Evolutionary conservation across 2,329 filamentous ascomycete genomes (phyloP).

Genomic region (Alternaria dauci): DNA sequence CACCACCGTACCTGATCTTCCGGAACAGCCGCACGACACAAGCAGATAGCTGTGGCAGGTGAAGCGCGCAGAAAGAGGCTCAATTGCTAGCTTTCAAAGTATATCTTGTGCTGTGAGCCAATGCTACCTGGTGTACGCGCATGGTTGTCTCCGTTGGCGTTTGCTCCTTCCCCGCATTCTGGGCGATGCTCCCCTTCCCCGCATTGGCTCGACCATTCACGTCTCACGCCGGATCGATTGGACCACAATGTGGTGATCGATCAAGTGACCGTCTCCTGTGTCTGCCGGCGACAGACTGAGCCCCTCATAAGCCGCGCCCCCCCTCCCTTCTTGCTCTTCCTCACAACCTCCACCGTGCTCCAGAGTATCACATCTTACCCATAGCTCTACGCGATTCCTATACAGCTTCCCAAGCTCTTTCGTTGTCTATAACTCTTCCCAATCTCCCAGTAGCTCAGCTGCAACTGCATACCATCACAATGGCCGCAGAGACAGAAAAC

Average conservation of each 20-base stretch:
- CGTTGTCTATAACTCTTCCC: conserved; percentile 14
- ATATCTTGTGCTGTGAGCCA: neutral
- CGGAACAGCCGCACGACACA: conserved; percentile 6
- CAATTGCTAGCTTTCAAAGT: conserved; percentile 32
- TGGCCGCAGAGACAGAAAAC: conserved; percentile 61
- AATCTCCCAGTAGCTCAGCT: conserved; percentile 13
- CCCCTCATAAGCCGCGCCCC: conserved; percentile 48
- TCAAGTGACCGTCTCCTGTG: conserved; percentile 44
- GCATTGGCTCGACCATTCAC: conserved; percentile 37
- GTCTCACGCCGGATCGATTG: conserved; percentile 40
- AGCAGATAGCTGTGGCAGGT: conserved; percentile 13
- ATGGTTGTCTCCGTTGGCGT: conserved; percentile 24
- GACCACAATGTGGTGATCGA: conserved; percentile 41
- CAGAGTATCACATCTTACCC: conserved; percentile 20
- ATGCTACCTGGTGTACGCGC: conserved; percentile 7
- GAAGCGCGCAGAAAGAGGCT: conserved; percentile 19
- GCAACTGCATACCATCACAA: conserved; percentile 44
- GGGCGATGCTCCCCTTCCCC: conserved; percentile 31
- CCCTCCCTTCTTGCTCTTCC: conserved; percentile 34
- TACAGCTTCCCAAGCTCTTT: conserved; percentile 29
- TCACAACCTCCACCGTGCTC: conserved; percentile 37
- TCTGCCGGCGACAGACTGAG: conserved; percentile 33
- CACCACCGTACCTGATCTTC: conserved; percentile 27
- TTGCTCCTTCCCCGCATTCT: conserved; percentile 29
- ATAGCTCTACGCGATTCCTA: conserved; percentile 13